These are phyloP conservation scores for Xylaria venustula DNA, from an alignment of 495 filamentous ascomycete genomes.

Conservation along the genomic window DNA sequence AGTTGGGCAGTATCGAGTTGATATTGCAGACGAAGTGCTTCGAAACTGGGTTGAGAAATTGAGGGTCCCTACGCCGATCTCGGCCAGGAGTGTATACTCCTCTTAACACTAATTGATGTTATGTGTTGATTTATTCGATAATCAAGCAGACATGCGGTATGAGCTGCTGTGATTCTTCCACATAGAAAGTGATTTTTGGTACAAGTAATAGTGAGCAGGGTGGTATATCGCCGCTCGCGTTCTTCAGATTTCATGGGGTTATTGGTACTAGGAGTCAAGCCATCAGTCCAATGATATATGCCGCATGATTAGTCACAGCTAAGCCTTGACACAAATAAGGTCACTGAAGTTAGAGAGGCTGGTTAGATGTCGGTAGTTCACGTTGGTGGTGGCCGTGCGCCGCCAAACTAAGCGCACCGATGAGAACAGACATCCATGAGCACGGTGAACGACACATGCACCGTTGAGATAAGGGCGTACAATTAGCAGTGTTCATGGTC, in stretches of 20 bases:
- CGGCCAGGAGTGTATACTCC: background rate
- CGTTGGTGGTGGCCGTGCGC: background rate
- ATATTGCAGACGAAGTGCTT: background rate
- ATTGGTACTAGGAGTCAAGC: background rate
- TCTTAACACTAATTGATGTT: background rate
- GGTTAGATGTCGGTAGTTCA: conserved; percentile 3
- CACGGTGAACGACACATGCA: background rate
- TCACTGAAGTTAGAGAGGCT: no score
- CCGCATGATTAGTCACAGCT: background rate
- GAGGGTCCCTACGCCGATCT: background rate
- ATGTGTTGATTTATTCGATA: no score
- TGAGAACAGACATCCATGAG: background rate
- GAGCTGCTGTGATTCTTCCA: no score
- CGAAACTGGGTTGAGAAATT: background rate
- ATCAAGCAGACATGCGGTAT: no score
- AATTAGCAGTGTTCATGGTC: background rate
- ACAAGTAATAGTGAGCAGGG: background rate
- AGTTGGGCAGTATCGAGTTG: conserved; percentile 3
- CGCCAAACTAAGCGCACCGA: background rate
- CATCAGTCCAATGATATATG: background rate
- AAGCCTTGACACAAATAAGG: background rate
- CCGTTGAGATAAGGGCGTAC: background rate
- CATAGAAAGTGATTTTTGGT: background rate
- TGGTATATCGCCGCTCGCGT: background rate
- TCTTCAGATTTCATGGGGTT: background rate